Evolutionary conservation across 1,139 yeast genomes (phyloP).

Genomic region (Candida tetrigidarum): DNA sequence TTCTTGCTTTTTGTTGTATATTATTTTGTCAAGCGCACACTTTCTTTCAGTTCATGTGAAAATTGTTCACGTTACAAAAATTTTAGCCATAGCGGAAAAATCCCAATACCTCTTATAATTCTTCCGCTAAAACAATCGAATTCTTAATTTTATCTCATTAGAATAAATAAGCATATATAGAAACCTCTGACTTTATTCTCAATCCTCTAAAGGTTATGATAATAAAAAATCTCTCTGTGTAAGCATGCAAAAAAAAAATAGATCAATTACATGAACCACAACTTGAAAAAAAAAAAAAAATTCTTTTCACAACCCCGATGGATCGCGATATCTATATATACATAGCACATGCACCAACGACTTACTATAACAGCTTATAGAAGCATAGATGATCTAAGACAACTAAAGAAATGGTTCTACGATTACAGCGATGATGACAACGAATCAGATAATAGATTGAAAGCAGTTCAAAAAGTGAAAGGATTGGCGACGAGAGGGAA

Average conservation of each 20-base stretch:
- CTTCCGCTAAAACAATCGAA: no score
- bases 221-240: no score
- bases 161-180: no score
- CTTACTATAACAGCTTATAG: slow-evolving; percentile 65
- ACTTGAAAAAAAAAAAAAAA: not conserved
- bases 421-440: slow-evolving; percentile 32
- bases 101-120: no score
- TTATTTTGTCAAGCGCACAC: no score
- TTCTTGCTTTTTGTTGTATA: no score
- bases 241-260: not conserved
- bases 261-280: not conserved
- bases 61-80: no score
- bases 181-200: no score
- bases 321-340: not conserved
- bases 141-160: no score
- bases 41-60: no score
- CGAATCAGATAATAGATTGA: slow-evolving; percentile 26
- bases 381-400: slow-evolving; percentile 50
- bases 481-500: slow-evolving; percentile 42
- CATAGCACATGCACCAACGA: slow-evolving; percentile 22
- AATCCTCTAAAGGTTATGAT: no score
- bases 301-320: not conserved
- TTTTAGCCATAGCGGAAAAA: no score
- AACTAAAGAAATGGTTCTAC: slow-evolving; percentile 64
- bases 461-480: slow-evolving; percentile 52